Evolutionary conservation across 306 rosid genomes (phyloP).

Genomic region (Rosa persica): DNA sequence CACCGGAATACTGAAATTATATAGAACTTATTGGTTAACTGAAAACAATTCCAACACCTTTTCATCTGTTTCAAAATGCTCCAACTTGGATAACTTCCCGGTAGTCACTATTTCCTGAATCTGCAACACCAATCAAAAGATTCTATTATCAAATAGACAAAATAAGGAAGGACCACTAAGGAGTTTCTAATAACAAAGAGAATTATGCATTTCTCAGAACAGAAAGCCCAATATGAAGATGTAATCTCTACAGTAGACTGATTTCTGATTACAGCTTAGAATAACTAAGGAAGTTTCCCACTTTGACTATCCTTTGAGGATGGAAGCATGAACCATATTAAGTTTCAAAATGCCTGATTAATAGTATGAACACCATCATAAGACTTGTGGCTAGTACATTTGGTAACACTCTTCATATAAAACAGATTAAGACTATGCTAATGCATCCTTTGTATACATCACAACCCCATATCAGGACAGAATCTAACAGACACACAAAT

Average conservation of each 20-base stretch:
- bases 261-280: not conserved
- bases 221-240: slow-evolving; percentile 6
- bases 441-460: not conserved
- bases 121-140: slow-evolving; percentile 46
- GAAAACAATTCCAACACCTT: slow-evolving; percentile 57
- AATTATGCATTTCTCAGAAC: not conserved
- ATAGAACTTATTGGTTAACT: not conserved
- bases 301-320: not conserved
- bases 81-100: slow-evolving; percentile 84
- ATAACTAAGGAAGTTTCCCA: not conserved
- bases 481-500: not conserved
- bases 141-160: slow-evolving; percentile 25
- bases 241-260: not conserved
- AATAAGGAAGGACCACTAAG: not conserved
- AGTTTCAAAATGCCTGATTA: not conserved
- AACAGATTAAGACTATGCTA: not conserved
- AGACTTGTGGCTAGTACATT: not conserved
- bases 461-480: not conserved
- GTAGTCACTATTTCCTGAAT: slow-evolving; percentile 90
- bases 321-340: not conserved
- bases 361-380: not conserved
- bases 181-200: not conserved
- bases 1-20: not conserved
- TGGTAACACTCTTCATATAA: not conserved
- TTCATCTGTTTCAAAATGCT: slow-evolving; percentile 84